These are phyloP conservation scores for Coffea humblotiana DNA, from an alignment of 305 asterid genomes.

Conservation along the genomic window DNA sequence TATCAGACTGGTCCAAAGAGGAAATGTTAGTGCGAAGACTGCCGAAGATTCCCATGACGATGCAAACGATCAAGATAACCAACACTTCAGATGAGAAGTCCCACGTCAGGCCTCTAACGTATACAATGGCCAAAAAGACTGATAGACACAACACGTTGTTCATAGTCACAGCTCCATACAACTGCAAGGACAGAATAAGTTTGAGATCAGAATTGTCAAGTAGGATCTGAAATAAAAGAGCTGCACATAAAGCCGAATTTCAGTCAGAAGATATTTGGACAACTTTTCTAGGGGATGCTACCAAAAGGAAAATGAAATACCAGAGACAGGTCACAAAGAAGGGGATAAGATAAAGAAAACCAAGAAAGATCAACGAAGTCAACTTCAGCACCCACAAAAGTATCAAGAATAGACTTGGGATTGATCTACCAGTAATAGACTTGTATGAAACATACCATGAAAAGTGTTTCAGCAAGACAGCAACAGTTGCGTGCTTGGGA, in stretches of 20 bases:
- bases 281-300: not conserved
- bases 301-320: not conserved
- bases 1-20: conserved; percentile 74
- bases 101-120: conserved; percentile 76
- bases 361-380: not conserved
- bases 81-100: conserved; percentile 93
- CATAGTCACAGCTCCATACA: conserved; percentile 94
- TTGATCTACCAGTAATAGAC: no score
- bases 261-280: not conserved
- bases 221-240: not conserved
- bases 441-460: not conserved
- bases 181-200: conserved; percentile 37
- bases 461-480: not conserved
- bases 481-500: not conserved
- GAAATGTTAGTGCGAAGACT: conserved; percentile 78
- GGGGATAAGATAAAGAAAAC: not conserved
- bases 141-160: conserved; percentile 84
- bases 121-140: conserved; percentile 85
- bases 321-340: not conserved
- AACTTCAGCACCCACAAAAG: not conserved
- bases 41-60: conserved; percentile 74
- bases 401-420: not conserved
- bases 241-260: no score
- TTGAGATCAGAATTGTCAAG: not conserved
- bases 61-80: conserved; percentile 79